phyloP scores from a whole-genome alignment of 2,329 filamentous ascomycete genomes.

The Phaeophleospora eucalypticola region DNA sequence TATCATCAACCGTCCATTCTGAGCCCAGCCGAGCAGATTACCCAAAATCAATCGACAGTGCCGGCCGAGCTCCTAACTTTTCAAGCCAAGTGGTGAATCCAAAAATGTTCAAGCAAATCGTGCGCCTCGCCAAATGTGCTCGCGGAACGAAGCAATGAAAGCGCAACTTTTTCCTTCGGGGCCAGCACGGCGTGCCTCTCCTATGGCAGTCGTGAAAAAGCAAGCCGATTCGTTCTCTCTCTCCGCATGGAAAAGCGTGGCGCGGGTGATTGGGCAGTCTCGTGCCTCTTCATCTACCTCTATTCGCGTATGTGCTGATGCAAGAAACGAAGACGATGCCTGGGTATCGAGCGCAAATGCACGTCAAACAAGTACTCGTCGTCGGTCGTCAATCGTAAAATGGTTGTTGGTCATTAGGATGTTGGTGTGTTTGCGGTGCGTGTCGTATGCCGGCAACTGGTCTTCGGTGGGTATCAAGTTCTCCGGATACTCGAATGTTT shows the following conservation, averaged over 20 bases:
- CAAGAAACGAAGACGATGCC: conserved; percentile 26
- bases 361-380: conserved; percentile 10
- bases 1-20: not conserved
- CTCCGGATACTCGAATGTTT: conserved; percentile 28
- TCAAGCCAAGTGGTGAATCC: not conserved
- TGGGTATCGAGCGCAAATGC: conserved; percentile 27
- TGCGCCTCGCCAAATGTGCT: conserved; percentile 8
- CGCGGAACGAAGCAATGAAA: too few species aligned
- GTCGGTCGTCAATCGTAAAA: conserved; percentile 27
- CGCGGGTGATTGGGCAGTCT: too few species aligned
- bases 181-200: not conserved
- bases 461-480: conserved; percentile 18
- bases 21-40: not conserved
- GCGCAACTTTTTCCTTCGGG: not conserved
- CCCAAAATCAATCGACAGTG: conserved; percentile 7
- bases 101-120: conserved; percentile 6
- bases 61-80: conserved; percentile 14
- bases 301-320: conserved; percentile 27
- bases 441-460: conserved; percentile 32
- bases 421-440: conserved; percentile 18
- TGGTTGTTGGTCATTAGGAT: conserved; percentile 14
- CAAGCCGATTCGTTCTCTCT: too few species aligned
- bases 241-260: too few species aligned
- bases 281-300: conserved; percentile 24
- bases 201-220: too few species aligned